Conservation (phyloP, 2,329 filamentous ascomycete genomes). For the Pseudogymnoascus pannorum region DNA sequence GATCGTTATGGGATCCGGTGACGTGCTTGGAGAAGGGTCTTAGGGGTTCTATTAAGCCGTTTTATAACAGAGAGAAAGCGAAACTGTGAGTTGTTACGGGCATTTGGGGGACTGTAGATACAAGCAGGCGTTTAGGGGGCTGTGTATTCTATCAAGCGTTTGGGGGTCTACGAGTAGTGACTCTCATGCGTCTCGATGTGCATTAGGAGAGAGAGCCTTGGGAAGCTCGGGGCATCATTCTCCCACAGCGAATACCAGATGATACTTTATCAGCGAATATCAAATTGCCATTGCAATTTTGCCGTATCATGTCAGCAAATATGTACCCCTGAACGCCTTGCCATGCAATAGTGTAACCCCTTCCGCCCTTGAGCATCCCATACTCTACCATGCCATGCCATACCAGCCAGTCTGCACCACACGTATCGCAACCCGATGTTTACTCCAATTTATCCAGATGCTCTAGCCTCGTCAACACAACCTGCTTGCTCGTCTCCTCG, state of each 20-base stretch:
- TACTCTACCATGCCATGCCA: background rate
- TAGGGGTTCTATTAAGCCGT: background rate
- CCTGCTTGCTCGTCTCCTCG: slow-evolving; percentile 97
- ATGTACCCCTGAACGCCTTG: slow-evolving; percentile 9
- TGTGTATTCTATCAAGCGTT: background rate
- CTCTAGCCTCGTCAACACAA: slow-evolving; percentile 86
- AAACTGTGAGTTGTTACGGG: no score
- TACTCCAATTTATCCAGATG: slow-evolving; percentile 94
- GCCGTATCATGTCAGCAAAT: background rate
- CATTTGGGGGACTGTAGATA: background rate
- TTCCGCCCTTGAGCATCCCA: background rate
- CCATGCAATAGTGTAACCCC: slow-evolving; percentile 11
- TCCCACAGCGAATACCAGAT: background rate
- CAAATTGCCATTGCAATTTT: background rate
- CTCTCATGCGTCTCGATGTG: background rate
- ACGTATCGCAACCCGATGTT: background rate
- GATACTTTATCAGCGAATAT: background rate
- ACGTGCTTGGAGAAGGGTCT: background rate
- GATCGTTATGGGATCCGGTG: slow-evolving; percentile 5
- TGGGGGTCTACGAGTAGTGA: background rate
- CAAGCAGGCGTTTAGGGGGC: background rate
- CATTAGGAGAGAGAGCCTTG: background rate
- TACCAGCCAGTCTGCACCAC: background rate
- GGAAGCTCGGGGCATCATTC: background rate
- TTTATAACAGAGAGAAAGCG: background rate